phyloP scores from a whole-genome alignment of 164 flowering plant species.

The Aristolochia contorta region DNA sequence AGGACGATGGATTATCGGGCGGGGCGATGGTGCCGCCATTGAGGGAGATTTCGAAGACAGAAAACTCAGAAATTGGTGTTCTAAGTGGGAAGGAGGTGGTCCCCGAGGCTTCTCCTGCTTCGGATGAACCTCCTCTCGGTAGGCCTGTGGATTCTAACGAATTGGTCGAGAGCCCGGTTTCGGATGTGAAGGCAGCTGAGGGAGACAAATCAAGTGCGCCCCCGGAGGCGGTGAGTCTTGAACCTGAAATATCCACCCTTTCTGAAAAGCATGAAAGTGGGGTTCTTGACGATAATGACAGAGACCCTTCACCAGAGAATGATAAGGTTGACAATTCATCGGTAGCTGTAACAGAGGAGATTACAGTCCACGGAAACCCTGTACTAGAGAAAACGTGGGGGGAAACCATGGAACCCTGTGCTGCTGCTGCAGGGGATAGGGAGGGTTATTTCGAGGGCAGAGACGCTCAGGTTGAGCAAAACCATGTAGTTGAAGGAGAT shows the following conservation, averaged over 20 bases:
- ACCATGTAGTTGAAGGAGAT: neutral
- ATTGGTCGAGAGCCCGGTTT: no score
- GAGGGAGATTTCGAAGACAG: neutral
- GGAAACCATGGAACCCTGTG: neutral
- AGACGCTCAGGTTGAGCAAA: slow-evolving; percentile 3
- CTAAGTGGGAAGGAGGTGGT: slow-evolving; percentile 8
- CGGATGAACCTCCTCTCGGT: no score
- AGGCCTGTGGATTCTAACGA: no score
- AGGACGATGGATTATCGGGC: neutral
- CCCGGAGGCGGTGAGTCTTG: neutral
- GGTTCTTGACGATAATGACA: slow-evolving; percentile 10
- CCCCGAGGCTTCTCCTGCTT: neutral
- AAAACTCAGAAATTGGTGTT: neutral
- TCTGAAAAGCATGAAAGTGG: slow-evolving; percentile 1
- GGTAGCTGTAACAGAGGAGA: neutral
- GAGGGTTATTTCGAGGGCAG: neutral
- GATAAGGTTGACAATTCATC: neutral
- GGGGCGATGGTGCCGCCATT: neutral
- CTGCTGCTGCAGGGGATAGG: slow-evolving; percentile 4
- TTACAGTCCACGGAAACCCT: neutral
- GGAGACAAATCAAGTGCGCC: neutral
- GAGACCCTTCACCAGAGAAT: neutral
- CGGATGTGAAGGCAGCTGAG: neutral
- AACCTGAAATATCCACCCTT: neutral
- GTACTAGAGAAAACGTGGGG: neutral